phyloP scores from a whole-genome alignment of 305 asterid species.

The Lippia alba region DNA sequence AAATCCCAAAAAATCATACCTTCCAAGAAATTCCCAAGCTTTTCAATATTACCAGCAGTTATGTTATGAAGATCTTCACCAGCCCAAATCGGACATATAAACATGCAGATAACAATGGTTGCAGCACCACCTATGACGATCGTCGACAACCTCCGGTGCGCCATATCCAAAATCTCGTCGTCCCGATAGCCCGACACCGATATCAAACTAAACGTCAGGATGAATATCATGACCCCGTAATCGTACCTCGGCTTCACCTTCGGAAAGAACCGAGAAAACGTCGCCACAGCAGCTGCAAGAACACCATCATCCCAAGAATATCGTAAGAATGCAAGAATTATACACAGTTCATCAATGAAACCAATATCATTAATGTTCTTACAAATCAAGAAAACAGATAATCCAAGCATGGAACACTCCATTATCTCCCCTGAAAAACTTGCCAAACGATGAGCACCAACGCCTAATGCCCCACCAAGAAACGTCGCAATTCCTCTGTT shows the following conservation, averaged over 20 bases:
- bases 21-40: slow-evolving; percentile 51
- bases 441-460: slow-evolving; percentile 49
- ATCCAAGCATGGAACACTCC: slow-evolving; percentile 41
- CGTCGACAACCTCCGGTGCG: slow-evolving; percentile 49
- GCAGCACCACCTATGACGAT: slow-evolving; percentile 52
- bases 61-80: slow-evolving; percentile 64
- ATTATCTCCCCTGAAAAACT: slow-evolving; percentile 40
- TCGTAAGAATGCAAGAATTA: not conserved
- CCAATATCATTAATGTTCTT: not conserved
- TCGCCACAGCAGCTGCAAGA: slow-evolving; percentile 44
- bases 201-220: slow-evolving; percentile 57
- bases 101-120: slow-evolving; percentile 41
- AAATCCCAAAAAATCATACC: slow-evolving; percentile 33
- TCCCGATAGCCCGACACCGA: slow-evolving; percentile 57
- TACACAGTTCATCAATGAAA: not conserved
- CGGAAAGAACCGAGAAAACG: slow-evolving; percentile 55
- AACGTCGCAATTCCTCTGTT: slow-evolving; percentile 66
- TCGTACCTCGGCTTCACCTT: slow-evolving; percentile 60
- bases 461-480: slow-evolving; percentile 53
- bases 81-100: slow-evolving; percentile 63
- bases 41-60: slow-evolving; percentile 51
- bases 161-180: slow-evolving; percentile 47
- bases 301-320: not conserved
- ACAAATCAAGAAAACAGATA: slow-evolving; percentile 51
- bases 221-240: slow-evolving; percentile 57